Base-by-base conservation (phyloP, 768 basidiomycete genomes). In the Harrya chromipes region DNA sequence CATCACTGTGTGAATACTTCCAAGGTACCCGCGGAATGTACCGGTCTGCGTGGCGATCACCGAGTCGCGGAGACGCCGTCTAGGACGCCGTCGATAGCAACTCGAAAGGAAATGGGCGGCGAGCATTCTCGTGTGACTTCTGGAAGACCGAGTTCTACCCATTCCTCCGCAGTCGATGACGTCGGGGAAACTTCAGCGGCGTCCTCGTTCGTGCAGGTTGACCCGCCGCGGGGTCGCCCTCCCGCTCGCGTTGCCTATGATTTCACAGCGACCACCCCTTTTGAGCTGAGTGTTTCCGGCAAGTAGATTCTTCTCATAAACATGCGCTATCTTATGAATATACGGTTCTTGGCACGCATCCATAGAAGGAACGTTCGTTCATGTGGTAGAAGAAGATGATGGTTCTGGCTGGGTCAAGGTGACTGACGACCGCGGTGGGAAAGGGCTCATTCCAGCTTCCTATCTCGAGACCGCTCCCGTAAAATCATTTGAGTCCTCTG, bases 401-500 rank as follows among this genome's bases (percentile, higher is more conserved):
- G 89, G 88, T 11, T 89, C 87, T 14, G 90, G 90, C 3, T 92
- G 90, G 90, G 79, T 87, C 11, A 92, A 92, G 63, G 86, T 91
- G 9, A 64, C 69, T 20, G 77, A 86, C 59, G 60, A 68, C 34
- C 65, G 66, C n/a, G 81, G 82, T 51, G 74, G 75, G 47, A 78
- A 79, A 57, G 90, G 90, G 9, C 79, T 92, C 35, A 83, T 91
- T 11, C 90, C 90, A n/a, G 87, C 87, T n/a, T 82, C 87, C 20
- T 92, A 92, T 72, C 65, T 90, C 44, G 75, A 79, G 55, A 53
- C 69, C 20, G 65, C 65, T 41, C 69, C 70, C 42, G 65, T 61
- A 46, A 61, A 65, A 50, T 46, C 47, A 16, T 17, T 27, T 1
- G 52, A 46, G 34, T 41, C 43, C n/a, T 54, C 51, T 40, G 52